phyloP scores from a whole-genome alignment of 2,329 filamentous ascomycete species.

The Diaporthe sp. region DNA sequence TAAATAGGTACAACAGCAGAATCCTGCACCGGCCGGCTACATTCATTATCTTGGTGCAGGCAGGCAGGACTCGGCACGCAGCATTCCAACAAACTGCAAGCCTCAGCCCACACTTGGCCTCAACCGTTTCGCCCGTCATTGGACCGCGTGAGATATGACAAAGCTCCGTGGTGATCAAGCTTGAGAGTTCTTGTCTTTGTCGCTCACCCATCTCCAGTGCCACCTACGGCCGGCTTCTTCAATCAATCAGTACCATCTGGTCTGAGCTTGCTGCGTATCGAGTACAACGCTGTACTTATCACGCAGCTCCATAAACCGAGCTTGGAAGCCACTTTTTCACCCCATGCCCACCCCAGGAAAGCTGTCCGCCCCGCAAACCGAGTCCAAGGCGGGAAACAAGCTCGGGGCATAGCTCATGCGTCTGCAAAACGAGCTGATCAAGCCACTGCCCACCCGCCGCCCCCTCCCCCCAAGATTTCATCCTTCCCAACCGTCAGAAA shows the following conservation, averaged over 20 bases:
- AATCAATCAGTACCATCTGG: neutral
- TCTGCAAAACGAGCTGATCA: conserved; percentile 17
- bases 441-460: conserved; percentile 14
- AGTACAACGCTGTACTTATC: conserved; percentile 20
- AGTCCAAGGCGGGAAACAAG: conserved; percentile 24
- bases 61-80: conserved; percentile 11
- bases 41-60: neutral
- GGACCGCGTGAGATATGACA: neutral
- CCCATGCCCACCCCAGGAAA: conserved; percentile 19
- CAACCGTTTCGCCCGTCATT: conserved; percentile 6
- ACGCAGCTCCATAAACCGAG: conserved; percentile 11
- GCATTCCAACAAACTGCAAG: conserved; percentile 1
- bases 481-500: neutral
- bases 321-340: neutral
- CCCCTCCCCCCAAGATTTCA: neutral
- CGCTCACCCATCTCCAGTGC: neutral
- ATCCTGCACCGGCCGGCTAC: conserved; percentile 2
- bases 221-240: neutral
- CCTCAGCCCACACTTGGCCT: conserved; percentile 3
- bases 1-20: neutral
- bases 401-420: conserved; percentile 22
- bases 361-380: conserved; percentile 20
- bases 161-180: neutral
- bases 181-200: neutral
- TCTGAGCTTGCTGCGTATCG: neutral